Conservation (phyloP, 1,139 yeast genomes). For the Eremothecium cymbalariae region DNA sequence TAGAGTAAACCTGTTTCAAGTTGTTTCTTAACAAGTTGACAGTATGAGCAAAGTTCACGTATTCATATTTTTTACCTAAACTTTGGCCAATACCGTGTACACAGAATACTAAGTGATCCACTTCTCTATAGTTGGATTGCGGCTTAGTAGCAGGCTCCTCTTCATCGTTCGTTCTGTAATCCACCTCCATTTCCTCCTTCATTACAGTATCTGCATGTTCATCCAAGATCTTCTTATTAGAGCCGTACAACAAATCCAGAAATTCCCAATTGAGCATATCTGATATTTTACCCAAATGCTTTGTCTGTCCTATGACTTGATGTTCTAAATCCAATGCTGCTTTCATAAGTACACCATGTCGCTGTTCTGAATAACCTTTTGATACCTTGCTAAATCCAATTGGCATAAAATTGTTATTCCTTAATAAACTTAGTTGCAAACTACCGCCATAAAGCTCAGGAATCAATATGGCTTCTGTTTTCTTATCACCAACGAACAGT, state of each 20-base stretch:
- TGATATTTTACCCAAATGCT: slow-evolving; percentile 16
- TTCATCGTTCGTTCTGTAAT: slow-evolving; percentile 37
- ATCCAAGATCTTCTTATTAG: slow-evolving; percentile 13
- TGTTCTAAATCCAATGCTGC: slow-evolving; percentile 12
- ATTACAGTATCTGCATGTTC: slow-evolving; percentile 28
- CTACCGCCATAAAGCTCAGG: slow-evolving; percentile 33
- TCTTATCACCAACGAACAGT: slow-evolving; percentile 34
- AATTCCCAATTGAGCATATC: slow-evolving; percentile 21
- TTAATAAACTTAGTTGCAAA: slow-evolving; percentile 27
- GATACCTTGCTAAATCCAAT: slow-evolving; percentile 21
- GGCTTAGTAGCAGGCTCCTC: slow-evolving; percentile 24
- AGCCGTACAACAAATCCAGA: slow-evolving; percentile 16
- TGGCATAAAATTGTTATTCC: slow-evolving; percentile 24
- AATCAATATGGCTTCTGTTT: slow-evolving; percentile 33
- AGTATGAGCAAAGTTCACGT: slow-evolving; percentile 81
- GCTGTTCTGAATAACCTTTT: slow-evolving; percentile 15
- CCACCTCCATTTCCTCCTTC: slow-evolving; percentile 45
- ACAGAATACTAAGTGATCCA: slow-evolving; percentile 76
- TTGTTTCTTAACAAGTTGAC: slow-evolving; percentile 62
- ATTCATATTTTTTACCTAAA: slow-evolving; percentile 68
- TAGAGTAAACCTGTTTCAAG: slow-evolving; percentile 48
- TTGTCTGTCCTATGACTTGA: slow-evolving; percentile 12
- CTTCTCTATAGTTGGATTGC: slow-evolving; percentile 37
- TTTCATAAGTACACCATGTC: slow-evolving; percentile 7
- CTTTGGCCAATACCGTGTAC: slow-evolving; percentile 94